Evolutionary conservation across 352 stramenopile genomes (phyloP), one percentile per base, ranked within the genome.

Genomic region (Phytophthora pseudosyringae): DNA sequence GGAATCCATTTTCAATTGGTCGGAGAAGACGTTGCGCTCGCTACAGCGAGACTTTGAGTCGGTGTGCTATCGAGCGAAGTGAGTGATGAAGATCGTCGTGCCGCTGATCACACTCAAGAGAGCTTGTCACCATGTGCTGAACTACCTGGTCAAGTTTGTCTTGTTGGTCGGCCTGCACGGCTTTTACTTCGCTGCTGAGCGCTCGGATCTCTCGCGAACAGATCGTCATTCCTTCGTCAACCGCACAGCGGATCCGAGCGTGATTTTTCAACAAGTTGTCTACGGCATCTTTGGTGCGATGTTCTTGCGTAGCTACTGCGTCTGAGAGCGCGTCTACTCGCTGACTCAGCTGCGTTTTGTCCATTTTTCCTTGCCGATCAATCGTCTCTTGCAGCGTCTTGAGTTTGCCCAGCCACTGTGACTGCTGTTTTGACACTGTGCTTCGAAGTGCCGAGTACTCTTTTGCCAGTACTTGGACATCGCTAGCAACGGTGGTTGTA

Each of bases 161-260:
- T 21, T 82, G 63, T n/a, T 78, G 72, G 8, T 89, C 78, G 7
- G 45, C 50, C 45, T 78, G 63, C 0, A 49, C 28, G 4, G 33
- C 41, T 46, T 85, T 80, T 10, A 75, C 65, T 21, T 86, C 77
- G 54, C 81, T 78, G n/a, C 68, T 71, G 12, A 86, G 47, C 4
- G 59, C 62, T 36, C 71, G 73, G 49, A 88, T 78, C 48, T 88
- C 80, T 36, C 70, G 75, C n/a, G 72, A 82, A 32, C 69, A 87
- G 21, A 90, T 86, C 8, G 46, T 58, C 76, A 90, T 85, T 15
- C 79, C 67, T 51, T 90, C 75, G 25, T 88, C 73, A 13, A 90
- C 58, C n/a, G 76, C 78, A 11, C 68, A 67, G 3, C 76, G 75
- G 38, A 88, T 86, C 8, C 69, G 59, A 26, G 69, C 55, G 48